Evolutionary conservation across 495 filamentous ascomycete genomes (phyloP).

Genomic region (Monascus purpureus): DNA sequence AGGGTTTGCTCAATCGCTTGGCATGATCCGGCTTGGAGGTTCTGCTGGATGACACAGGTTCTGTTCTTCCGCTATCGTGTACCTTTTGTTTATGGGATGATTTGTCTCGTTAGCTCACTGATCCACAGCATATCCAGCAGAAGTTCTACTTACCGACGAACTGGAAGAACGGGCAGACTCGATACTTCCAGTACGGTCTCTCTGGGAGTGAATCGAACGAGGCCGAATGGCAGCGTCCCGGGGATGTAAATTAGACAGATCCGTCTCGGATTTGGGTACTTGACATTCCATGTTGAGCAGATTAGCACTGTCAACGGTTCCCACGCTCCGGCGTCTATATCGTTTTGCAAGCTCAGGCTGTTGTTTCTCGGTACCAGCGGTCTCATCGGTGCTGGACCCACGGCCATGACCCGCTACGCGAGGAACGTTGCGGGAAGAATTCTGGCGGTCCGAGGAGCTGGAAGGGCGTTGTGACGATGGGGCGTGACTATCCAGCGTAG

Average conservation of each 20-base stretch:
- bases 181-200: slow-evolving; percentile 42
- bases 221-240: slow-evolving; percentile 28
- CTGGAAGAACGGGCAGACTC: slow-evolving; percentile 35
- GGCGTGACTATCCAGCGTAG: slow-evolving; percentile 13
- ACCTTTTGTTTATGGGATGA: no score
- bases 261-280: slow-evolving; percentile 16
- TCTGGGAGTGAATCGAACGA: slow-evolving; percentile 41
- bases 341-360: slow-evolving; percentile 54
- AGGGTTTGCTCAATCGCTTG: slow-evolving; percentile 62
- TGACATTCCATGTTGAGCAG: slow-evolving; percentile 26
- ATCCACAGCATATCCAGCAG: slow-evolving; percentile 39
- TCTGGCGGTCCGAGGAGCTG: not conserved
- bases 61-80: no score
- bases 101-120: no score
- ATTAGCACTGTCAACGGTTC: slow-evolving; percentile 53
- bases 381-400: slow-evolving; percentile 41
- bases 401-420: slow-evolving; percentile 19
- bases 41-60: no score
- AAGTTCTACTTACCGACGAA: slow-evolving; percentile 40
- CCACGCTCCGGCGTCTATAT: slow-evolving; percentile 72
- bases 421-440: slow-evolving; percentile 2
- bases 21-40: slow-evolving; percentile 56
- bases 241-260: slow-evolving; percentile 19
- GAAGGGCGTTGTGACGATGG: not conserved
- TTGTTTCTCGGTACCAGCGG: slow-evolving; percentile 22